These are phyloP conservation scores for Ottelia alismoides DNA, from an alignment of 106 monocot genomes.

Conservation along the genomic window DNA sequence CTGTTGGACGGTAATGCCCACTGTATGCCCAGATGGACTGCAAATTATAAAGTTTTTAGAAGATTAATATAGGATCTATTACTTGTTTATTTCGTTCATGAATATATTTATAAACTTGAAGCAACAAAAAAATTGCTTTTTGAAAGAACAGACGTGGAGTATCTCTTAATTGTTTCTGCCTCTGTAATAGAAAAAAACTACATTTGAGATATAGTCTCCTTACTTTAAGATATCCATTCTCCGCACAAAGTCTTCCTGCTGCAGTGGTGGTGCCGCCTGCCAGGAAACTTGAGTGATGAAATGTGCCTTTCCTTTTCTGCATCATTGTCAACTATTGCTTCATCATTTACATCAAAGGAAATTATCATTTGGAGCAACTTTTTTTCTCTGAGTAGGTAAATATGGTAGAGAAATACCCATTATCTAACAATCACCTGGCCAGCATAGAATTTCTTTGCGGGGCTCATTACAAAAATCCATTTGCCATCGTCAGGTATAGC, in stretches of 20 bases:
- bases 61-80: no score
- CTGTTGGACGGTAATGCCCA: conserved; percentile 87
- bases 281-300: conserved; percentile 58
- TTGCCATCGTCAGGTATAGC: conserved; percentile 64
- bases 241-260: conserved; percentile 52
- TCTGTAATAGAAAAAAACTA: background rate
- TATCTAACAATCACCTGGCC: conserved; percentile 49
- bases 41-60: background rate
- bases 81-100: background rate
- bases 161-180: background rate
- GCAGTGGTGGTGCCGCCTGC: conserved; percentile 55
- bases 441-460: conserved; percentile 51
- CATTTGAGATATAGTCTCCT: background rate
- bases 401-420: no score
- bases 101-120: no score
- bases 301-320: conserved; percentile 57
- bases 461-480: conserved; percentile 86
- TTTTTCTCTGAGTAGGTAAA: no score
- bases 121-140: no score
- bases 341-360: background rate
- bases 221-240: conserved; percentile 52
- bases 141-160: background rate
- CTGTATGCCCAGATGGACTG: conserved; percentile 83
- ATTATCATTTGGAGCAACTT: background rate
- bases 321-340: background rate